Evolutionary conservation across 495 filamentous ascomycete species (phyloP), one percentile per base, ranked within the genome.

Genomic region (Chlorociboria aeruginascens): DNA sequence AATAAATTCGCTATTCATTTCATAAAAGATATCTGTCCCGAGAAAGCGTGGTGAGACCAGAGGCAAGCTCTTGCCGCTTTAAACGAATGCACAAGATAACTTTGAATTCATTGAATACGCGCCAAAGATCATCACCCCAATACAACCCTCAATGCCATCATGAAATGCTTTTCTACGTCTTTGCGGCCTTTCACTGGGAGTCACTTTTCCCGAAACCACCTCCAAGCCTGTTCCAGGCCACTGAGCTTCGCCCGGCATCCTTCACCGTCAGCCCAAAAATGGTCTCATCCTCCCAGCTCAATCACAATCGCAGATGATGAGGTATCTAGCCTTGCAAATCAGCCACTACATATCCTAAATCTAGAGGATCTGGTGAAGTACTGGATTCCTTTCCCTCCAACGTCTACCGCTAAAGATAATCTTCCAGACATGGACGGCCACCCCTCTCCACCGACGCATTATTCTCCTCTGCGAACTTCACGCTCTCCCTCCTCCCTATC

Each of bases 391-490:
- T 50, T 12, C n/a, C n/a, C 31, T 25, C 37, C 10, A 36, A 29
- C 8, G 29, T 20, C 32, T 43, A 44, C 6, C 38, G 16, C 49
- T 33, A 28, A n/a, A n/a, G n/a, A 9, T 14, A 13, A 31, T 50
- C 53, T 41, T 49, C 48, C 14, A 93, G 86, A 66, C 84, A 93
- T 66, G 92, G 92, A 38, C 86, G 86, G 6, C 90, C 92, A 32
- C 92, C 92, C 0, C 76, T 98, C 45, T 83, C 83, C 2, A 76
- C 78, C 35, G 70, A 83, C 28, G 81, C 84, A 3, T 78, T 98
- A 32, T 78, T 94, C 51, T 76, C 79, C 35, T 94, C 87, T 3
- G 92, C 92, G 42, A 94, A 95, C 64, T 95, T 95, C 70, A 92
- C 92, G 31, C 83, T 95, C 42, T 86, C 84, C 37, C 79, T 95